Conservation (phyloP, 2,329 filamentous ascomycete genomes). For the Arthroderma sp. region DNA sequence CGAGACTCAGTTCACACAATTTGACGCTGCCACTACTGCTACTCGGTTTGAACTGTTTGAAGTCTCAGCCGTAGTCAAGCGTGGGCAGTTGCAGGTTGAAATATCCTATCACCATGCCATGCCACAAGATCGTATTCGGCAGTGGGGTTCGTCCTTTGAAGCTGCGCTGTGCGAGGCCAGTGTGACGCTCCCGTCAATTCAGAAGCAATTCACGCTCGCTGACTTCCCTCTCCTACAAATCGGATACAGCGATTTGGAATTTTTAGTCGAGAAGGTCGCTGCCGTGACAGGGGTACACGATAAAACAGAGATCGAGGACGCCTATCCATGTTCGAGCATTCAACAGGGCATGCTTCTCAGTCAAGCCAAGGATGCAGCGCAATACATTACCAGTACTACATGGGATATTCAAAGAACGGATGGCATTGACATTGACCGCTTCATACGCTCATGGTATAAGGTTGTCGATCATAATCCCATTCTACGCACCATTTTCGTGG, state of each 20-base stretch:
- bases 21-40: slow-evolving; percentile 23
- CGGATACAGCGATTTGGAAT: slow-evolving; percentile 31
- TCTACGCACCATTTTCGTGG: not conserved
- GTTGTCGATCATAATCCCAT: not conserved
- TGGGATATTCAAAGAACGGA: too few relatives aligned
- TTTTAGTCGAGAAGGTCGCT: slow-evolving; percentile 25
- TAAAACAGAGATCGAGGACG: slow-evolving; percentile 31
- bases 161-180: slow-evolving; percentile 22
- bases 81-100: slow-evolving; percentile 39
- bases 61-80: slow-evolving; percentile 37
- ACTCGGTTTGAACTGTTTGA: slow-evolving; percentile 34
- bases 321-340: slow-evolving; percentile 11
- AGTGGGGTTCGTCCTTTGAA: slow-evolving; percentile 34
- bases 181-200: slow-evolving; percentile 16
- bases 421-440: too few relatives aligned
- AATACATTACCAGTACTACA: not conserved
- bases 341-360: slow-evolving; percentile 7
- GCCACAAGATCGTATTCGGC: slow-evolving; percentile 38
- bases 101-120: slow-evolving; percentile 36
- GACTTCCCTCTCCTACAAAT: slow-evolving; percentile 36
- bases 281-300: slow-evolving; percentile 23
- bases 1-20: slow-evolving; percentile 20
- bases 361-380: not conserved
- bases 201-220: slow-evolving; percentile 26
- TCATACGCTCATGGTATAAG: not conserved